Conservation (phyloP, 1,284 basidiomycete genomes). For the Dichomitus squalens region DNA sequence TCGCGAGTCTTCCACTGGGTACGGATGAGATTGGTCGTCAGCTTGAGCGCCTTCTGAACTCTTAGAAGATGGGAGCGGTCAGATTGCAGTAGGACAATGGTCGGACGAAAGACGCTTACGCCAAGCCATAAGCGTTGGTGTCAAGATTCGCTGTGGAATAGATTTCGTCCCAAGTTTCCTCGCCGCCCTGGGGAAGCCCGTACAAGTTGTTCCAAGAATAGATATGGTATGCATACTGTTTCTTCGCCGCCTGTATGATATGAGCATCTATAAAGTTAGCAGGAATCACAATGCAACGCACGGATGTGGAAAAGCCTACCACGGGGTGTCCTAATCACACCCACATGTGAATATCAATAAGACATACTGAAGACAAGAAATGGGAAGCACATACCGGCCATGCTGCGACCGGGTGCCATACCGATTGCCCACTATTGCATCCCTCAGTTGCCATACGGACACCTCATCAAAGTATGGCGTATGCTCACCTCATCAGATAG, state of each 20-base stretch:
- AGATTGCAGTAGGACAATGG: background rate
- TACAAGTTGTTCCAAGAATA: constrained; percentile 24
- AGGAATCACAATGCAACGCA: too few species aligned
- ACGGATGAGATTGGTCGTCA: constrained; percentile 39
- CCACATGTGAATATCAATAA: too few species aligned
- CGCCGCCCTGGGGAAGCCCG: constrained; percentile 14
- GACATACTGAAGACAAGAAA: too few species aligned
- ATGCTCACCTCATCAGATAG: constrained; percentile 22
- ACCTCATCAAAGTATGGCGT: background rate
- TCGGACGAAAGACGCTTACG: constrained; percentile 4
- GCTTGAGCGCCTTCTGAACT: constrained; percentile 43
- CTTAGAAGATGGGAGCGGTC: constrained; percentile 36
- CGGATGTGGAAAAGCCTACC: constrained; percentile 23
- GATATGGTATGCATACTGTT: constrained; percentile 26
- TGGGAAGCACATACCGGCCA: constrained; percentile 26
- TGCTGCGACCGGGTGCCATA: constrained; percentile 25
- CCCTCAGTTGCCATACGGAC: background rate
- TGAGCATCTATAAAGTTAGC: background rate
- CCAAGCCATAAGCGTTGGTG: constrained; percentile 12
- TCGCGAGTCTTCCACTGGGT: constrained; percentile 36
- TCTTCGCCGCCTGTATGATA: constrained; percentile 18
- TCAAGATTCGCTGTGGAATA: constrained; percentile 19
- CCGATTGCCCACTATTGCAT: constrained; percentile 28
- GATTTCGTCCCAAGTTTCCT: constrained; percentile 27
- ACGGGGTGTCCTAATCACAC: constrained; percentile 32